A percentile compares a stretch with the other conserved stretches of the same genome.
phyloP scores from a whole-genome alignment of 345 rosid species.

The Excoecaria cochinchinensis region DNA sequence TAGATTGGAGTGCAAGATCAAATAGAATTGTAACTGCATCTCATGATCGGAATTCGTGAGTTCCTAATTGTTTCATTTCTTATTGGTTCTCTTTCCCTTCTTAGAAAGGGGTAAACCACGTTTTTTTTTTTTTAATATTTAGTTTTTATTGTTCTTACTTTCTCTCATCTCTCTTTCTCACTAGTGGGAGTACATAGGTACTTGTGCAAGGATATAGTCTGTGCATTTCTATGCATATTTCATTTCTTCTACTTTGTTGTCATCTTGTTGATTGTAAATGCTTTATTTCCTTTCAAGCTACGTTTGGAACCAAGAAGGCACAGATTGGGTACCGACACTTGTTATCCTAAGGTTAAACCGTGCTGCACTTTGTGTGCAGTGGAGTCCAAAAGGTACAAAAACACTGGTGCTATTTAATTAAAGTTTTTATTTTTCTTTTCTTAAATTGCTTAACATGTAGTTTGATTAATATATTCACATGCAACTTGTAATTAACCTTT shows the following conservation, averaged over 20 bases:
- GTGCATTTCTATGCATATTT: not conserved
- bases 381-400: constrained; percentile 88
- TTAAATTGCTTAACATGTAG: not conserved
- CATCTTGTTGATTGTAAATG: constrained; percentile 18
- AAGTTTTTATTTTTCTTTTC: constrained; percentile 12
- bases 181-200: too few relatives aligned
- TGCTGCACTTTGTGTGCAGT: constrained; percentile 92
- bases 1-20: constrained; percentile 86
- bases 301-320: constrained; percentile 88
- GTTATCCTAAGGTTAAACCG: constrained; percentile 97
- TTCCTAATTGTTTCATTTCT: constrained; percentile 22
- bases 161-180: not conserved
- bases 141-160: too few relatives aligned
- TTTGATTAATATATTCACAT: not conserved
- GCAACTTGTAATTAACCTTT: not conserved
- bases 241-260: not conserved
- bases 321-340: constrained; percentile 92
- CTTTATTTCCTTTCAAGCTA: constrained; percentile 48
- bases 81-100: not conserved
- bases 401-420: constrained; percentile 4
- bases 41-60: constrained; percentile 98
- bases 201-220: not conserved
- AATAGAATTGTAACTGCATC: constrained; percentile 89
- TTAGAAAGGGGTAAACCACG: not conserved
- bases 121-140: not conserved